phyloP scores from a whole-genome alignment of 805 yeast genomes.

The Metschnikowia continentalis region DNA sequence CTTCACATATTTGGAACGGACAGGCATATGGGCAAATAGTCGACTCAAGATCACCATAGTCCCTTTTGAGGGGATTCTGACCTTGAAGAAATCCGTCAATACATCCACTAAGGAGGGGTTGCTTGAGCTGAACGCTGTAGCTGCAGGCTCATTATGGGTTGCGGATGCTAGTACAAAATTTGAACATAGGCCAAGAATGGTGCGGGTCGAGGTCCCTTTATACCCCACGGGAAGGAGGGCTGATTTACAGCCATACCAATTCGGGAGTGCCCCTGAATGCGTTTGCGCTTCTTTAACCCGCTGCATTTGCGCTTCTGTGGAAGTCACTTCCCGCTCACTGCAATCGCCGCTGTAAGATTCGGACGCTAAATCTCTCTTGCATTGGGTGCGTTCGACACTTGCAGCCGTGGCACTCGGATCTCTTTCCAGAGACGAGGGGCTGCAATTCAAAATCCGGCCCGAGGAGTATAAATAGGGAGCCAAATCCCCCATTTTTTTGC shows the following conservation, averaged over 20 bases:
- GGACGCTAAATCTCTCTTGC: not conserved
- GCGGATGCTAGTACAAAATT: not conserved
- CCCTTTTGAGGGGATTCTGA: constrained; percentile 23
- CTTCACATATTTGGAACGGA: constrained; percentile 31
- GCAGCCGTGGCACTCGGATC: not conserved
- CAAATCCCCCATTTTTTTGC: not conserved
- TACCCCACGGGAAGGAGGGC: not conserved
- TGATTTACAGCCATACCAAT: not conserved
- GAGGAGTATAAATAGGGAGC: not conserved
- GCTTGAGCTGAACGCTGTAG: not conserved
- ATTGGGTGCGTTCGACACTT: not conserved
- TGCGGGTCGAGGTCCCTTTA: not conserved
- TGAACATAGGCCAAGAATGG: not conserved
- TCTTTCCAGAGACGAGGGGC: not conserved
- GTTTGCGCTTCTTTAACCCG: not conserved
- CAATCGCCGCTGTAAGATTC: not conserved
- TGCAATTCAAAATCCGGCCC: not conserved
- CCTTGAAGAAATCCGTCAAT: not conserved
- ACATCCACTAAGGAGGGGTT: not conserved
- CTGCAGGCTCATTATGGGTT: not conserved
- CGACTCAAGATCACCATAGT: constrained; percentile 35
- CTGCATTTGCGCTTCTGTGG: not conserved
- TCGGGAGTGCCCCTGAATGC: not conserved
- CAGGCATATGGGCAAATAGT: constrained; percentile 43
- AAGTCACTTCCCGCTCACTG: not conserved